phyloP scores from a whole-genome alignment of 2,329 filamentous ascomycete genomes.

The Colletotrichum sansevieriae region DNA sequence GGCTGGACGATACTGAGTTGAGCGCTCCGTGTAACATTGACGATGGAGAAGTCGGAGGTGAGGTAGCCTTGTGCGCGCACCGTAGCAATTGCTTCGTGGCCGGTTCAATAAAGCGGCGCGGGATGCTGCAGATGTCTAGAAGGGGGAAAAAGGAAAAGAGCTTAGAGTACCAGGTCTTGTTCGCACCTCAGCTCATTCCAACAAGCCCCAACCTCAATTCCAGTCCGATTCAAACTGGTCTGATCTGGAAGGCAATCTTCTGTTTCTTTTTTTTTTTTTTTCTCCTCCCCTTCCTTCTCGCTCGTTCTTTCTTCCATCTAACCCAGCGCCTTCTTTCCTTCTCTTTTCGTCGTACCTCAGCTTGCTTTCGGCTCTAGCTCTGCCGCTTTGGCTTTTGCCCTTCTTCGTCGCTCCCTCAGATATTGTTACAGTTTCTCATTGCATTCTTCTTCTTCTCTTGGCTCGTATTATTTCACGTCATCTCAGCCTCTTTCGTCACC shows the following conservation, averaged over 20 bases:
- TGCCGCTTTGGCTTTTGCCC: slow-evolving; percentile 18
- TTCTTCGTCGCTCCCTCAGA: slow-evolving; percentile 32
- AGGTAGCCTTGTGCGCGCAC: slow-evolving; percentile 37
- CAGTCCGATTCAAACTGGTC: slow-evolving; percentile 8
- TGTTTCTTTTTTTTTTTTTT: not conserved
- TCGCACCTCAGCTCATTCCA: slow-evolving; percentile 8
- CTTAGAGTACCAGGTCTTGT: not conserved
- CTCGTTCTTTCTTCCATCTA: slow-evolving; percentile 18
- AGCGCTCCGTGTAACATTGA: slow-evolving; percentile 26
- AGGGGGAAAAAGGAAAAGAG: too few species aligned
- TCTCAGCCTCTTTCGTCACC: not conserved
- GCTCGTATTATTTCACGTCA: not conserved
- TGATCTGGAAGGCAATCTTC: slow-evolving; percentile 17
- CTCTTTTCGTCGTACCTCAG: slow-evolving; percentile 6
- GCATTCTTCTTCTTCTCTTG: slow-evolving; percentile 12
- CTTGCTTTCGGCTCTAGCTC: not conserved
- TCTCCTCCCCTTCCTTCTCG: not conserved
- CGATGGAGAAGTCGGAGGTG: slow-evolving; percentile 28
- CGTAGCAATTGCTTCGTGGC: slow-evolving; percentile 5
- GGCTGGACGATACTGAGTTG: slow-evolving; percentile 13
- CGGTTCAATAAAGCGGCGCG: slow-evolving; percentile 15
- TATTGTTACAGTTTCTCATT: slow-evolving; percentile 13
- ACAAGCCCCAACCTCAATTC: not conserved
- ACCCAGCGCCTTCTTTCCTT: slow-evolving; percentile 33
- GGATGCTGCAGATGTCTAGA: not conserved